phyloP scores from a whole-genome alignment of 202 grass and related monocot genomes.

The Digitaria exilis region DNA sequence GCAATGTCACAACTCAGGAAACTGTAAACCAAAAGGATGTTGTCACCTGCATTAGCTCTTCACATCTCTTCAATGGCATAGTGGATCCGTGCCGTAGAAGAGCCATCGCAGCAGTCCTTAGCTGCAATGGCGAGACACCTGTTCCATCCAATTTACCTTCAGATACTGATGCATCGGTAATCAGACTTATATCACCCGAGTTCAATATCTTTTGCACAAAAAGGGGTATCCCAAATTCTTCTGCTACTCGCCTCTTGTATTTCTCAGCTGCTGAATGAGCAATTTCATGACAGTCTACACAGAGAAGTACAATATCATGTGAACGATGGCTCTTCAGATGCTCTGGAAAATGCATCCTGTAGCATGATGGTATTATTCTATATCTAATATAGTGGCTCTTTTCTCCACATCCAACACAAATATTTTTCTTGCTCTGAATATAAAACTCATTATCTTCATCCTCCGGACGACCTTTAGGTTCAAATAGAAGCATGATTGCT shows the following conservation, averaged over 20 bases:
- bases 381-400: slow-evolving; percentile 95
- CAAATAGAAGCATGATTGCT: slow-evolving; percentile 95
- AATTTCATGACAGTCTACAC: slow-evolving; percentile 93
- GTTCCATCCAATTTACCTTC: slow-evolving; percentile 47
- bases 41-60: slow-evolving; percentile 80
- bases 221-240: slow-evolving; percentile 86
- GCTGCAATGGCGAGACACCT: slow-evolving; percentile 85
- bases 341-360: slow-evolving; percentile 96
- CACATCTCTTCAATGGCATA: slow-evolving; percentile 74
- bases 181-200: slow-evolving; percentile 65
- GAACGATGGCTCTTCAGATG: slow-evolving; percentile 96
- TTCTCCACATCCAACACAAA: slow-evolving; percentile 95
- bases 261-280: slow-evolving; percentile 88
- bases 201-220: slow-evolving; percentile 94
- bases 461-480: slow-evolving; percentile 95
- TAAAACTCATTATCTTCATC: slow-evolving; percentile 98
- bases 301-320: slow-evolving; percentile 97
- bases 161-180: slow-evolving; percentile 38
- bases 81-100: slow-evolving; percentile 86
- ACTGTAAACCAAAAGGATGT: slow-evolving; percentile 23
- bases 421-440: slow-evolving; percentile 98
- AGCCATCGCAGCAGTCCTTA: slow-evolving; percentile 97
- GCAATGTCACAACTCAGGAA: neutral
- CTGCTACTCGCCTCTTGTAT: slow-evolving; percentile 79
- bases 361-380: slow-evolving; percentile 98